Conservation (phyloP, 306 rosid species). For the Boehmeria nivea region DNA sequence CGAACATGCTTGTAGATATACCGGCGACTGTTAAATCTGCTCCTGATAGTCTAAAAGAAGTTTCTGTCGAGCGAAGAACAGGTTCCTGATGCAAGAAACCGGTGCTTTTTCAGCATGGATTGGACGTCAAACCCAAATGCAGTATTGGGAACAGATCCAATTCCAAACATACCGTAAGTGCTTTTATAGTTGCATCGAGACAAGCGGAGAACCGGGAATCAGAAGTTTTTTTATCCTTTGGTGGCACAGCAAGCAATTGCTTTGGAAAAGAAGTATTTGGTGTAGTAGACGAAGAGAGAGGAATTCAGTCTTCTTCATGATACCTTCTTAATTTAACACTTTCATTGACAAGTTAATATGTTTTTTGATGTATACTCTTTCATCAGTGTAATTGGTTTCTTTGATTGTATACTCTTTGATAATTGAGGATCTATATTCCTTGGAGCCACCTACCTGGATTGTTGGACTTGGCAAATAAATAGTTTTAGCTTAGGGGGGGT, state of each 20-base stretch:
- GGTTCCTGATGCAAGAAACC: conserved; percentile 39
- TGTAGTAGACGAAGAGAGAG: neutral
- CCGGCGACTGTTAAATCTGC: conserved; percentile 53
- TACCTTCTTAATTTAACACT: neutral
- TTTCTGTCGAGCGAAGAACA: conserved; percentile 52
- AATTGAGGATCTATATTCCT: too few relatives aligned
- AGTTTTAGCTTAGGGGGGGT: too few relatives aligned
- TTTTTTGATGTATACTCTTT: too few relatives aligned
- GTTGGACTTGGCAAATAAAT: too few relatives aligned
- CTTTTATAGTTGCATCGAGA: too few relatives aligned
- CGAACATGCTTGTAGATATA: conserved; percentile 59
- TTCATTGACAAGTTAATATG: too few relatives aligned
- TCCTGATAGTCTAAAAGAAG: conserved; percentile 59
- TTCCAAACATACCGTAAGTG: conserved; percentile 27
- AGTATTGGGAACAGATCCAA: conserved; percentile 33
- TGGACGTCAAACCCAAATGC: conserved; percentile 12
- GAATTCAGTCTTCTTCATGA: neutral
- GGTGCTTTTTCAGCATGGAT: neutral
- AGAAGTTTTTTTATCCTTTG: too few relatives aligned
- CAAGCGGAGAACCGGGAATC: neutral
- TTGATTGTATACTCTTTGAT: too few relatives aligned
- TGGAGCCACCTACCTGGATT: too few relatives aligned
- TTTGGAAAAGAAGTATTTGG: neutral
- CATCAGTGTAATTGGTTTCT: too few relatives aligned
- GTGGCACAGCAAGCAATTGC: too few relatives aligned